These are phyloP conservation scores for Plasmodium cynomolgi DNA, from an alignment of 169 alveolate species.

Conservation along the genomic window DNA sequence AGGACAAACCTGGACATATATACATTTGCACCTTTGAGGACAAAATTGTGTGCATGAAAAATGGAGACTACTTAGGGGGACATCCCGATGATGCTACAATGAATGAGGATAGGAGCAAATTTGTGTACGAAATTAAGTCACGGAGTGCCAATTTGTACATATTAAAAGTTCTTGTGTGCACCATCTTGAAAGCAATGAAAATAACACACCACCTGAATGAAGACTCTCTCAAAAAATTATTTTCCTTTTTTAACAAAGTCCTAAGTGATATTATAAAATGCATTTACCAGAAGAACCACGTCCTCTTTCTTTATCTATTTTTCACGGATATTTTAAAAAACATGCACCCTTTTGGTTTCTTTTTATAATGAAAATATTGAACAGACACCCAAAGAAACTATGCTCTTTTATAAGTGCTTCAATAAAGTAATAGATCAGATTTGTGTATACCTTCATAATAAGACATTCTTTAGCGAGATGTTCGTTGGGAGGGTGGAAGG, in stretches of 20 bases:
- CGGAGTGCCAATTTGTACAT: conserved; percentile 14
- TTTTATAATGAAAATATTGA: conserved; percentile 61
- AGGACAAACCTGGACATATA: neutral
- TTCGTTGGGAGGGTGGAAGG: neutral
- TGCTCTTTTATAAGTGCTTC: conserved; percentile 52
- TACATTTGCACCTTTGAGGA: conserved; percentile 27
- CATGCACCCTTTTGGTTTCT: neutral
- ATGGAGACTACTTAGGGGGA: neutral
- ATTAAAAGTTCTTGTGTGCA: conserved; percentile 33
- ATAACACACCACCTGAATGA: conserved; percentile 26
- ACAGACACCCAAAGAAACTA: conserved; percentile 45
- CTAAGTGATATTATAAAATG: conserved; percentile 19
- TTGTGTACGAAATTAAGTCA: neutral
- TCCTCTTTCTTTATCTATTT: conserved; percentile 29
- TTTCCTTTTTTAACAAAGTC: conserved; percentile 9
- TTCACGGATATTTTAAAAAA: conserved; percentile 48
- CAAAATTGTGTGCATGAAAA: conserved; percentile 13
- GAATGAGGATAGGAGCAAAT: neutral
- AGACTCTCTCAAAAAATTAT: neutral
- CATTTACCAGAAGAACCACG: conserved; percentile 24
- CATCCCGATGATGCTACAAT: neutral
- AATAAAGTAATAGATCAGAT: conserved; percentile 63
- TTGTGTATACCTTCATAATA: conserved; percentile 44
- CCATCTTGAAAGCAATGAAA: conserved; percentile 33
- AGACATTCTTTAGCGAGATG: conserved; percentile 18